Evolutionary conservation across 257 asterid species (phyloP).

Genomic region (Jaltomata sinuosa): DNA sequence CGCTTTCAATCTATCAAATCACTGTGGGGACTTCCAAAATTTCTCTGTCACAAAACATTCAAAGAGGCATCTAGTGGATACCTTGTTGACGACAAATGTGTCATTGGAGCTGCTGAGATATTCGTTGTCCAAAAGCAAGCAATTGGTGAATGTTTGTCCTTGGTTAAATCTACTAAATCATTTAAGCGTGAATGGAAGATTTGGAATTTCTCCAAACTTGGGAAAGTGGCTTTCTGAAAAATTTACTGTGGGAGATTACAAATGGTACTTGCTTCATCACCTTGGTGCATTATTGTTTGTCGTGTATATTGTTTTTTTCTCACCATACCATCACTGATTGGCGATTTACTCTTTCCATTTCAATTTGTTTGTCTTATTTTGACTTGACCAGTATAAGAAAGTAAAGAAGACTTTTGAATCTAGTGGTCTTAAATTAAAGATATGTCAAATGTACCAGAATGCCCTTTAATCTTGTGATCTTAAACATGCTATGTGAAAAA

Average conservation of each 20-base stretch:
- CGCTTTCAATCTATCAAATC: background rate
- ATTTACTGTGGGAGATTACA: no score
- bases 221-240: background rate
- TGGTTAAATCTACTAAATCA: background rate
- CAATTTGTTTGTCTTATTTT: no score
- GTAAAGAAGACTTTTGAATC: no score
- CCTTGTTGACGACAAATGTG: background rate
- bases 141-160: background rate
- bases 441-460: no score
- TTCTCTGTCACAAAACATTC: constrained; percentile 1
- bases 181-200: background rate
- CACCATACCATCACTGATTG: background rate
- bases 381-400: no score
- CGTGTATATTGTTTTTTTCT: background rate
- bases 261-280: background rate
- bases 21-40: constrained; percentile 11
- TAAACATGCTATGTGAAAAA: no score
- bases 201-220: background rate
- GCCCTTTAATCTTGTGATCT: no score
- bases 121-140: background rate
- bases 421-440: no score
- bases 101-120: no score
- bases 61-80: constrained; percentile 7
- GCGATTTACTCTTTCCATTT: no score
- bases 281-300: background rate